Base-by-base conservation (phyloP, 345 rosid species). In the Eucalyptus cloeziana region DNA sequence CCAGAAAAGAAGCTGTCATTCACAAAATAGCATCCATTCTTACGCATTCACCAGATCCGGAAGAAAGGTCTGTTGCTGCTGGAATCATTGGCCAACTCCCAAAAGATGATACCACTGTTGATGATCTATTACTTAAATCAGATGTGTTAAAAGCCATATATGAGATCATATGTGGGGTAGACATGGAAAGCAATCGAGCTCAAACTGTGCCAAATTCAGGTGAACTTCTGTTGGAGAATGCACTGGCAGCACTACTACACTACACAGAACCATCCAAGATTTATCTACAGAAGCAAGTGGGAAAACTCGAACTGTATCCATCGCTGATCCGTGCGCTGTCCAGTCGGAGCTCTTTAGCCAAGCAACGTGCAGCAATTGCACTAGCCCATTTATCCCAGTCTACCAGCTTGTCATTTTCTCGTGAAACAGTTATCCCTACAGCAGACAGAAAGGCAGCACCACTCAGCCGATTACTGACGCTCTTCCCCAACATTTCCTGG, bases 21-120 rank as follows among this genome's bases (percentile, higher is more conserved):
- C 92, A 91, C 49, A 92, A 85, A 80, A 88, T 94, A 24, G 90
- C 91, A 87, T 58, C 87, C 15, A 93, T 93, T 33, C 91, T 94
- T 21, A 89, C 90, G 45, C 30, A 87, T 81, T 92, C 95, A 86
- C 86, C 86, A 31, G 91, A 93, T 88, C n/a, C 51, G 3, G 93
- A 93, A 89, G 96, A 94, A 91, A 92, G 92, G 86, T 92, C 93
- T 43, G 85, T 90, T 54, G 96, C 96, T 47, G 93, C 95, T 86
- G 92, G 92, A 85, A 93, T 93, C 86, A 93, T 93, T 67, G 91
- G 95, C 90, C 92, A 90, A 86, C 95, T 94, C 87, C 94, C 96
- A 3, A 92, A 89, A 86, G 94, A 92, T 40, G 96, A 93, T 83
- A 81, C 33, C 31, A 90, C 79, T 50, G 89, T 94, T 25, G 95